Evolutionary conservation across 495 filamentous ascomycete genomes (phyloP).

Genomic region (Annulohypoxylon nitens): DNA sequence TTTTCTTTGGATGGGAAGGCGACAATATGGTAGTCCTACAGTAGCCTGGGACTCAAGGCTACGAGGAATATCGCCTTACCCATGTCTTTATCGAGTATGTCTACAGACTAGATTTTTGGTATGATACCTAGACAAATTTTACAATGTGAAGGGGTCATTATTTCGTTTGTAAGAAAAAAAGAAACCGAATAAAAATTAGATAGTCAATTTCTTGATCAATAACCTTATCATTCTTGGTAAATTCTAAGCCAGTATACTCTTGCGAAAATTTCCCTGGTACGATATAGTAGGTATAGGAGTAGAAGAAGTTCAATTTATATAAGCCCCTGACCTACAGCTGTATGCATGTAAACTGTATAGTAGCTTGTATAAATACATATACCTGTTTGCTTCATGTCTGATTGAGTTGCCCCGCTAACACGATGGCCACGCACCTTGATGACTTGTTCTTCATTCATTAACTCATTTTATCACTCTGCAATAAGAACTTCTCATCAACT

Average conservation of each 20-base stretch:
- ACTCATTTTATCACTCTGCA: not conserved
- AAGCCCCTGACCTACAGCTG: not conserved
- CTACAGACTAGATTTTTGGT: not conserved
- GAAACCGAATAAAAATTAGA: not conserved
- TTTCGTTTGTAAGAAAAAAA: not conserved
- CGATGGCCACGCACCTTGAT: not conserved
- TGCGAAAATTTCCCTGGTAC: not conserved
- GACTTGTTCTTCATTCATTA: not conserved
- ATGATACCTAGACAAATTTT: conserved; percentile 1
- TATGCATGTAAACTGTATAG: not conserved
- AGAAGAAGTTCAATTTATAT: not conserved
- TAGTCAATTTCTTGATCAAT: not conserved
- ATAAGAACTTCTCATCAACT: not conserved
- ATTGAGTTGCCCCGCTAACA: conserved; percentile 7
- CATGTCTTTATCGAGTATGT: not conserved
- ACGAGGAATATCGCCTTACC: not conserved
- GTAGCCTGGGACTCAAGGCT: not conserved
- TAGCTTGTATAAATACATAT: not conserved
- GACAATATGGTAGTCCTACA: not conserved
- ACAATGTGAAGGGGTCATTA: not conserved
- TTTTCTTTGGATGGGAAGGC: too few species aligned
- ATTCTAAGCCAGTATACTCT: too few species aligned
- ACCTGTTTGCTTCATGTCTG: not conserved
- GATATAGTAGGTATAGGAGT: not conserved
- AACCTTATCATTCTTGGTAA: not conserved